phyloP scores from a whole-genome alignment of 495 filamentous ascomycete species.

The Haplographium delicatum region DNA sequence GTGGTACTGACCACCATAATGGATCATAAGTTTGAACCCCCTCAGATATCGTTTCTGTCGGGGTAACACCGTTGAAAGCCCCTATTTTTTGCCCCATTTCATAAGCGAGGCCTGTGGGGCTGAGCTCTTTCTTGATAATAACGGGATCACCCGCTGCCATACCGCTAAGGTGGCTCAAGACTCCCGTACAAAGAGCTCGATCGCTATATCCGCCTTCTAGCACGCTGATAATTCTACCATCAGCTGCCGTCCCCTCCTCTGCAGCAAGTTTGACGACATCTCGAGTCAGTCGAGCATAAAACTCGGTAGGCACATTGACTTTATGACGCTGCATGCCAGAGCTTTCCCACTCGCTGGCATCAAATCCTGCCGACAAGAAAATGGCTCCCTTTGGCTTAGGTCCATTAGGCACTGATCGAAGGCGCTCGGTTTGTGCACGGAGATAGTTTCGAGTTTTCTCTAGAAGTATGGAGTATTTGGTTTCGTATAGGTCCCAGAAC shows the following conservation, averaged over 20 bases:
- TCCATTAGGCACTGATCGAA: conserved; percentile 43
- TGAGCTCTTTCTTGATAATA: conserved; percentile 30
- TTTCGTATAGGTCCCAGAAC: conserved; percentile 84
- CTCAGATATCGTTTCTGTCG: neutral
- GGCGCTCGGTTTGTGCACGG: conserved; percentile 56
- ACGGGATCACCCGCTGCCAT: conserved; percentile 51
- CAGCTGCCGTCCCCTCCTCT: conserved; percentile 69
- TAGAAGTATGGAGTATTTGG: conserved; percentile 67
- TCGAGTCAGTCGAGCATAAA: conserved; percentile 84
- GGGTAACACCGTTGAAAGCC: conserved; percentile 13
- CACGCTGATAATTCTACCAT: conserved; percentile 85
- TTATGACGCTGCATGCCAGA: conserved; percentile 88
- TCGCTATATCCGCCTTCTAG: conserved; percentile 96
- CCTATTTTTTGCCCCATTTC: conserved; percentile 49
- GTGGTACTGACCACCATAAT: conserved; percentile 68
- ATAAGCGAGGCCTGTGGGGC: conserved; percentile 36
- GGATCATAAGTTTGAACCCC: conserved; percentile 45
- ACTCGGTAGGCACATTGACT: conserved; percentile 92
- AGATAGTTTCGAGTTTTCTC: conserved; percentile 77
- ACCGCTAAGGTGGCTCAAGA: conserved; percentile 82
- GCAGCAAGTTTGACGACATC: conserved; percentile 79
- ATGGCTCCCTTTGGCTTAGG: conserved; percentile 71
- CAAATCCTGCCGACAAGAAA: conserved; percentile 92
- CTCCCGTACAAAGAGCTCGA: conserved; percentile 78
- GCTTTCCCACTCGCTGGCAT: conserved; percentile 93